A percentile compares a stretch with the other conserved stretches of the same genome.
Conservation (phyloP, 164 flowering plant genomes). For the Brasenia schreberi region DNA sequence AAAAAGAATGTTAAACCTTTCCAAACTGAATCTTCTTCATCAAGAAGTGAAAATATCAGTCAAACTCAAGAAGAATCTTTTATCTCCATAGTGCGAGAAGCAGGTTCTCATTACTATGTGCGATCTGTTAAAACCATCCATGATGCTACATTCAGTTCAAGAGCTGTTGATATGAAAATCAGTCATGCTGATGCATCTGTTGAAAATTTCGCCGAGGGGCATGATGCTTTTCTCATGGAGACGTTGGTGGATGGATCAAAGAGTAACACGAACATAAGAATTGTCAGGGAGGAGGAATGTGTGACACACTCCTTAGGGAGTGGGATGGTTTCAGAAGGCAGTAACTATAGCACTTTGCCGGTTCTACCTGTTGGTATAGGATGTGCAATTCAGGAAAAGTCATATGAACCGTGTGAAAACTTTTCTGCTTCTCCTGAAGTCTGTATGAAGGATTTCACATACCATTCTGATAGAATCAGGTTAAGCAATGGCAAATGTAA, state of each 20-base stretch:
- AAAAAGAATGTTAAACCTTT: background rate
- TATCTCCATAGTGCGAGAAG: background rate
- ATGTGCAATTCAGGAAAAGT: slow-evolving; percentile 2
- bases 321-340: slow-evolving; percentile 6
- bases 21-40: background rate
- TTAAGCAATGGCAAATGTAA: slow-evolving; percentile 11
- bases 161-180: slow-evolving; percentile 3
- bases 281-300: slow-evolving; percentile 3
- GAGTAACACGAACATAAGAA: slow-evolving; percentile 3
- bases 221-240: slow-evolving; percentile 10
- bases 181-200: slow-evolving; percentile 10
- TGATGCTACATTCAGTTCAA: background rate
- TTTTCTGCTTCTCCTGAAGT: slow-evolving; percentile 8
- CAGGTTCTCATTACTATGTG: background rate
- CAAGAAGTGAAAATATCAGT: slow-evolving; percentile 3
- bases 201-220: slow-evolving; percentile 7
- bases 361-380: slow-evolving; percentile 4
- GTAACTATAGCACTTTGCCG: slow-evolving; percentile 3
- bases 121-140: background rate
- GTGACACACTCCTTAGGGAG: background rate
- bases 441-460: background rate
- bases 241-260: slow-evolving; percentile 18
- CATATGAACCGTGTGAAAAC: background rate
- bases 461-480: slow-evolving; percentile 6
- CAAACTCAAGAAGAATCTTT: slow-evolving; percentile 1